A percentile compares a stretch with the other conserved stretches of the same genome.
phyloP scores from a whole-genome alignment of 2,329 filamentous ascomycete genomes.

The Alternaria consortialis region DNA sequence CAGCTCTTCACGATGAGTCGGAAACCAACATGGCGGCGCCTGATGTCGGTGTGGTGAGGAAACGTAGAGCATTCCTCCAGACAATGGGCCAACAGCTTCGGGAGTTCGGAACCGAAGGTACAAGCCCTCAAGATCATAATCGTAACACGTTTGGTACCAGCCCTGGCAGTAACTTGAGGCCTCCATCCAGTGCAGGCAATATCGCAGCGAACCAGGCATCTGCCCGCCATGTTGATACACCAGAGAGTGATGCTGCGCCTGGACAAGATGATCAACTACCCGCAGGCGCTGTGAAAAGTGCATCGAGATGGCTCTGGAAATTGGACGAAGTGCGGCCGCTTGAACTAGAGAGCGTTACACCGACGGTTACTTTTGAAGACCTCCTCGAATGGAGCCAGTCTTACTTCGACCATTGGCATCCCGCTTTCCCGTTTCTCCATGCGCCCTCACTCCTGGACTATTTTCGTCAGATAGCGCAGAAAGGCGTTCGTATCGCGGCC shows the following conservation, averaged over 20 bases:
- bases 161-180: constrained; percentile 16
- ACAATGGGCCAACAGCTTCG: constrained; percentile 40
- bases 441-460: constrained; percentile 33
- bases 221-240: constrained; percentile 20
- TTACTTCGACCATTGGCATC: constrained; percentile 41
- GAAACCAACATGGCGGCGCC: constrained; percentile 6
- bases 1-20: constrained; percentile 15
- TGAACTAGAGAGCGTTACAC: constrained; percentile 1
- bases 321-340: constrained; percentile 22
- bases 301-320: constrained; percentile 33
- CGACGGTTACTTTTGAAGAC: constrained; percentile 27
- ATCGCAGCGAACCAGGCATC: constrained; percentile 5
- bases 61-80: constrained; percentile 34
- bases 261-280: constrained; percentile 34
- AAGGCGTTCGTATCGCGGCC: constrained; percentile 4
- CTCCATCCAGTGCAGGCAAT: constrained; percentile 15
- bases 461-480: constrained; percentile 19
- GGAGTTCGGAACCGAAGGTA: constrained; percentile 33
- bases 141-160: constrained; percentile 30
- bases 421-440: constrained; percentile 36
- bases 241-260: constrained; percentile 27
- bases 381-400: constrained; percentile 39
- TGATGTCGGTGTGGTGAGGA: constrained; percentile 18
- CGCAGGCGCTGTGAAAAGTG: constrained; percentile 31
- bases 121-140: constrained; percentile 30